Percentiles rank a stretch among this genome's conserved stretches.
Conservation (phyloP, 2,329 filamentous ascomycete genomes). For the Teratosphaeriaceae sp. region DNA sequence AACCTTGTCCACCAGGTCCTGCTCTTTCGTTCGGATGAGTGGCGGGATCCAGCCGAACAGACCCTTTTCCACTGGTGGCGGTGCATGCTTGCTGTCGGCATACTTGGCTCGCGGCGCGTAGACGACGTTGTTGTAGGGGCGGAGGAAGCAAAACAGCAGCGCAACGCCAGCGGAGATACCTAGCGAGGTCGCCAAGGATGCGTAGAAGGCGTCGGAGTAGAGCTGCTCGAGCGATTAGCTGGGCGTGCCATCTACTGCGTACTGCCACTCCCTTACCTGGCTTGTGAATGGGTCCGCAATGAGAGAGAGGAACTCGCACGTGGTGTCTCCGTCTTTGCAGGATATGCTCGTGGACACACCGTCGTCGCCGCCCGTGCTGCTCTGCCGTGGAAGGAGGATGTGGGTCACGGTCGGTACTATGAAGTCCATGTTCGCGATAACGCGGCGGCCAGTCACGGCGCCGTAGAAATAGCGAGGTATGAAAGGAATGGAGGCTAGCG, state of each 20-base stretch:
- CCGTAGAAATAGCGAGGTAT: not conserved
- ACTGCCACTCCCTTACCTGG: conserved; percentile 14
- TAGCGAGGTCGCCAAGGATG: conserved; percentile 73
- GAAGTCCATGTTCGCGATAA: not conserved
- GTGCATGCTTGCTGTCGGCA: conserved; percentile 82
- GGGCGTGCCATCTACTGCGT: too few relatives aligned
- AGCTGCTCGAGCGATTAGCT: too few relatives aligned
- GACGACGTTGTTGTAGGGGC: conserved; percentile 84
- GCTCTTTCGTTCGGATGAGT: conserved; percentile 69
- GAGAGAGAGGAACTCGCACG: conserved; percentile 30
- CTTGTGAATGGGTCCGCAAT: conserved; percentile 36
- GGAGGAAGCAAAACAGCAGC: conserved; percentile 77
- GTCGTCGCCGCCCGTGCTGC: not conserved
- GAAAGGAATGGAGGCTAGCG: not conserved
- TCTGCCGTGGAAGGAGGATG: conserved; percentile 5
- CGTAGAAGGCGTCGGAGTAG: conserved; percentile 59
- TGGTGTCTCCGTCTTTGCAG: conserved; percentile 18
- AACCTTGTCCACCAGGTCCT: conserved; percentile 69
- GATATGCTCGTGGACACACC: conserved; percentile 5
- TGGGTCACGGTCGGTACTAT: not conserved
- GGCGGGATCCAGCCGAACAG: conserved; percentile 81
- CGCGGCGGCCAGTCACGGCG: too few relatives aligned
- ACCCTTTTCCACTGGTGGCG: conserved; percentile 79
- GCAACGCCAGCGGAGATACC: conserved; percentile 68
- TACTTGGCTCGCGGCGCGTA: conserved; percentile 94